Percentiles rank a stretch among this genome's conserved stretches.
phyloP scores from a whole-genome alignment of 2,329 filamentous ascomycete genomes.

The Ascochyta clinopodiicola region DNA sequence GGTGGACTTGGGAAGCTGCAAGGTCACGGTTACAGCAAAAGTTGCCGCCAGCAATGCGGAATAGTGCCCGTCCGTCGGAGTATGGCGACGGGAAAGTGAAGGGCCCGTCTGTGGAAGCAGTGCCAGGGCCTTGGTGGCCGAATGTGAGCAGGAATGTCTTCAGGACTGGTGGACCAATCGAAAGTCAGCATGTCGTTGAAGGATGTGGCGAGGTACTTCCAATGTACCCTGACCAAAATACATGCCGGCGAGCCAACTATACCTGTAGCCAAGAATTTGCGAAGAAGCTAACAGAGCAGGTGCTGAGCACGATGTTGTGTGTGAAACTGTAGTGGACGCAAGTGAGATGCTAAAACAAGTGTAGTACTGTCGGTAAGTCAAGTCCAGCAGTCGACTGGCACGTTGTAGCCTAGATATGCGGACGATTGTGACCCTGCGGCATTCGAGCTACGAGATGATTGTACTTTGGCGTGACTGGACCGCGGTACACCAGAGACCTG shows the following conservation, averaged over 20 bases:
- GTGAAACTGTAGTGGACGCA: neutral
- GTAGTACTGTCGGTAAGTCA: neutral
- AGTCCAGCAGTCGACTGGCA: neutral
- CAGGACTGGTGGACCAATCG: slow-evolving; percentile 11
- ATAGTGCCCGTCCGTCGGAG: neutral
- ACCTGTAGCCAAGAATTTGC: slow-evolving; percentile 1
- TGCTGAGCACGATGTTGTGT: neutral
- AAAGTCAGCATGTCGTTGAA: slow-evolving; percentile 11
- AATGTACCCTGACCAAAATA: slow-evolving; percentile 1
- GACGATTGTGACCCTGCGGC: neutral
- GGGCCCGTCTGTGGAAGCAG: neutral
- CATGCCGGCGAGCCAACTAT: slow-evolving; percentile 4
- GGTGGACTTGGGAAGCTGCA: slow-evolving; percentile 3
- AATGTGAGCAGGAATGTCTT: slow-evolving; percentile 7
- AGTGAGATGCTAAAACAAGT: neutral
- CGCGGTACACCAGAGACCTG: neutral
- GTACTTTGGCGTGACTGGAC: neutral
- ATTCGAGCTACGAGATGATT: neutral
- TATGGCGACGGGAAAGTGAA: slow-evolving; percentile 3
- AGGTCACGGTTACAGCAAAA: slow-evolving; percentile 19
- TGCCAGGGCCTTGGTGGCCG: neutral
- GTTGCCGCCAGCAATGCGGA: slow-evolving; percentile 15
- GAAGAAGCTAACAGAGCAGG: neutral
- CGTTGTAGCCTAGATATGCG: neutral
- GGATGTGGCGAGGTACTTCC: slow-evolving; percentile 18